Percentiles rank a stretch among this genome's conserved stretches.
Evolutionary conservation across 139 green algal species (phyloP).

Genomic region (Pseudopediastrum boryanum): DNA sequence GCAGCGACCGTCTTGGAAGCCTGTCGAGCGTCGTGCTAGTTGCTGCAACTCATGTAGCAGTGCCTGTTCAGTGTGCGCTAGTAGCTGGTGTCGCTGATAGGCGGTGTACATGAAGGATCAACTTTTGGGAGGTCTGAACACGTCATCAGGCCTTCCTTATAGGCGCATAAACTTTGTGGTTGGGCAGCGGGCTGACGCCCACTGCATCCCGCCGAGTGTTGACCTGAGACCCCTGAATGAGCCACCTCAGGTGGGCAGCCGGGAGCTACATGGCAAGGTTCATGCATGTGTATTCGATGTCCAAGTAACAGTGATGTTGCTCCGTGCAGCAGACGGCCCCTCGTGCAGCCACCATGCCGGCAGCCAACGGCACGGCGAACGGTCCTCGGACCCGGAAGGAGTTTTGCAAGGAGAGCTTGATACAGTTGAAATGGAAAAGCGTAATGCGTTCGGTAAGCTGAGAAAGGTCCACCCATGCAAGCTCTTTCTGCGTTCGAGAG

Average conservation of each 20-base stretch:
- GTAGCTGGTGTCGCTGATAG: background rate
- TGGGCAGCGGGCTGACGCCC: constrained; percentile 53
- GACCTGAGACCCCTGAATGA: constrained; percentile 65
- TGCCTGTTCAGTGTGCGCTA: background rate
- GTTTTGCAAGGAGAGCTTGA: constrained; percentile 55
- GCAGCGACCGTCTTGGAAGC: background rate
- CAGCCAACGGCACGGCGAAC: constrained; percentile 12
- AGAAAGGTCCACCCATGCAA: background rate
- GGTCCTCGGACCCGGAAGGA: constrained; percentile 35
- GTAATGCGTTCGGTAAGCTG: constrained; percentile 40
- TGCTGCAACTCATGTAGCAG: background rate
- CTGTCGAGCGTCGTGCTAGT: background rate
- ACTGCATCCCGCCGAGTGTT: constrained; percentile 39
- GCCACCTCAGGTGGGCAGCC: background rate
- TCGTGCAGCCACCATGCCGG: background rate
- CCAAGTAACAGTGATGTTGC: background rate
- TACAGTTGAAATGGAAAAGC: constrained; percentile 61
- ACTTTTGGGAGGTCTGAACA: background rate
- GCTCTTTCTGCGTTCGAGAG: background rate
- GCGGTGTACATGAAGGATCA: constrained; percentile 9
- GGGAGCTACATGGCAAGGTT: background rate
- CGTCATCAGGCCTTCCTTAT: constrained; percentile 13
- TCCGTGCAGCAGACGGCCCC: constrained; percentile 40
- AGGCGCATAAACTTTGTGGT: constrained; percentile 70
- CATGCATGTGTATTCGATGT: background rate